Base-by-base conservation (phyloP, 225 moss, liverwort and hornwort genomes). In the Straminergon stramineum region DNA sequence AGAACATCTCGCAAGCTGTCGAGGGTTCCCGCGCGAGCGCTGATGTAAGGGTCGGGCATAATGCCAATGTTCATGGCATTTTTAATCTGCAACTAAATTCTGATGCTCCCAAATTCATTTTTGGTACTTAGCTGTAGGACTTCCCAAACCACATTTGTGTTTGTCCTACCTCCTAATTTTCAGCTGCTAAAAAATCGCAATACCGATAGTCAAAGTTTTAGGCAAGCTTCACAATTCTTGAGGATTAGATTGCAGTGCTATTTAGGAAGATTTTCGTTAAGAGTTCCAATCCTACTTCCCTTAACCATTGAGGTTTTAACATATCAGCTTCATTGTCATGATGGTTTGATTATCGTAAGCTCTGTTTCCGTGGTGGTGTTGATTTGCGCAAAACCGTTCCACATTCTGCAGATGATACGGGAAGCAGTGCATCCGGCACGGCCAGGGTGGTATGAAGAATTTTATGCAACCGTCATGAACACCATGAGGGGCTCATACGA, bases 401-500 rank as follows among this genome's bases (percentile, higher is more conserved):
- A 11, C 48, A 26, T 88, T 84, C 45, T 83, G 37, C 92, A 99
- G 98, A 92, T 84, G 57, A 95, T 96, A 52, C 94, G 96, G 79
- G 95, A 96, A 87, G 93, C 91, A 67, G 88, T 97, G 79, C 96
- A 96, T 91, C 99, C 99, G 53, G 67, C 94, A 43, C 90, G 99
- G 82, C 94, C 97, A 70, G 91, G 82, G 56, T 99, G 97, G 99
- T 99, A 97, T 51, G 95, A 96, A 81, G 95, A 96, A 89, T 82
- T 94, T 5, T 97, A 93, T 82, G 99, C 99, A 53, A 88, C 87
- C 32, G n/a, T 88, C 39, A 95, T 99, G 99, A 91, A 88, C 73
- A 90, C 85, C 28, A 74, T 88, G 32, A 99, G 91, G 95, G 90
- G 57, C 30, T 91, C 94, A 15, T 99, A 99, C 83, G 96, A 99